Conservation (phyloP, 257 asterid genomes). For the Nemophila menziesii region DNA sequence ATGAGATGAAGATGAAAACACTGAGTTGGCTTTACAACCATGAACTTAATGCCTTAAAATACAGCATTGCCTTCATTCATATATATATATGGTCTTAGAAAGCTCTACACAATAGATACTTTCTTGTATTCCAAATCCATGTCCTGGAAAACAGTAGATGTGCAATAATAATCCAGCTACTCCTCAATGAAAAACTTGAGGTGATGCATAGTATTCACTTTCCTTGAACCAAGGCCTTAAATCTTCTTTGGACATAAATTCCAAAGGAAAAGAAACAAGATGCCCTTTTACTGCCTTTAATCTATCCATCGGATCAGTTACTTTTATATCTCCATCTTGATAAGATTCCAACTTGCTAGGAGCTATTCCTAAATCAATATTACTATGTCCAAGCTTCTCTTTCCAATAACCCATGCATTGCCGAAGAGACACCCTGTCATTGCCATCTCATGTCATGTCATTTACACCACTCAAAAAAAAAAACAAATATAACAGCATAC, state of each 20-base stretch:
- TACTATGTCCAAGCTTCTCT: slow-evolving; percentile 68
- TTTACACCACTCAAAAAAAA: slow-evolving; percentile 5
- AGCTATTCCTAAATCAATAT: slow-evolving; percentile 85
- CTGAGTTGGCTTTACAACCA: no score
- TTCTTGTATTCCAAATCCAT: no score
- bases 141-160: no score
- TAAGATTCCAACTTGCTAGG: slow-evolving; percentile 48
- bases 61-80: no score
- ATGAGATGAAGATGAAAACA: no score
- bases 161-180: no score
- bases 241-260: slow-evolving; percentile 88
- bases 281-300: slow-evolving; percentile 62
- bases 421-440: slow-evolving; percentile 61
- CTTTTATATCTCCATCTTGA: slow-evolving; percentile 52
- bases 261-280: slow-evolving; percentile 90
- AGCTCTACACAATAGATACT: no score
- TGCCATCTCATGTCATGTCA: neutral
- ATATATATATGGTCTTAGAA: no score
- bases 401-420: slow-evolving; percentile 68
- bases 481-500: slow-evolving; percentile 22
- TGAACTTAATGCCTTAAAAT: no score
- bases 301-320: slow-evolving; percentile 84
- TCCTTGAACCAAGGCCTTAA: slow-evolving; percentile 86
- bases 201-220: slow-evolving; percentile 88
- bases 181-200: slow-evolving; percentile 76